Conservation (phyloP, 1,139 yeast species). For the Diutina rugosa region DNA sequence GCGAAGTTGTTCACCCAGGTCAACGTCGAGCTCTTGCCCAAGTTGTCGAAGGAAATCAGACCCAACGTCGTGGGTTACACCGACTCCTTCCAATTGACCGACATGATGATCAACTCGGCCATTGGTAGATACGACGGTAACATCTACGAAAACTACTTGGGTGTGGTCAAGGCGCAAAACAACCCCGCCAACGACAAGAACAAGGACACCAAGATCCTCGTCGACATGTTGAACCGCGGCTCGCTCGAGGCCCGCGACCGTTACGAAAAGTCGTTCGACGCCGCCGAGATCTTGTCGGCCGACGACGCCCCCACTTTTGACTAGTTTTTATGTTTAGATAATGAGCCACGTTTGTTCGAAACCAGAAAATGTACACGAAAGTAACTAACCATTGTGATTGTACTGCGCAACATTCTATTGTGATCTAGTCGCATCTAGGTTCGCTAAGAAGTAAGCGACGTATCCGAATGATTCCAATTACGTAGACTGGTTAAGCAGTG, state of each 20-base stretch:
- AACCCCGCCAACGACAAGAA: conserved; percentile 26
- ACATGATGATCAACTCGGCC: conserved; percentile 29
- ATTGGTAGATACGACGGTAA: conserved; percentile 34
- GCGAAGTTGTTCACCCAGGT: conserved; percentile 21
- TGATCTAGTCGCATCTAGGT: too few relatives aligned
- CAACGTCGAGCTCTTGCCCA: conserved; percentile 20
- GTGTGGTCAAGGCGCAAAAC: conserved; percentile 21
- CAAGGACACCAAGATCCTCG: conserved; percentile 24
- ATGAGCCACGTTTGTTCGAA: background rate
- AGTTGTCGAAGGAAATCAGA: conserved; percentile 24
- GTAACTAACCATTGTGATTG: too few relatives aligned
- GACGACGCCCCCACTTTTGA: background rate
- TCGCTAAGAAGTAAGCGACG: too few relatives aligned
- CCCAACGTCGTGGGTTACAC: conserved; percentile 33
- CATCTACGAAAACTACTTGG: conserved; percentile 33
- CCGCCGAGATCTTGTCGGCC: conserved; percentile 19
- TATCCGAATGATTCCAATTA: too few relatives aligned
- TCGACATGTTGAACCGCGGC: conserved; percentile 25
- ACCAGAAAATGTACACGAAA: background rate
- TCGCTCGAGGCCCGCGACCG: conserved; percentile 26
- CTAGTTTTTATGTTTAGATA: background rate
- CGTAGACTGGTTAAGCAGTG: too few relatives aligned
- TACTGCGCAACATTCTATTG: too few relatives aligned
- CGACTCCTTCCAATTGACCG: conserved; percentile 36
- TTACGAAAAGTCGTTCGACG: conserved; percentile 18